These are phyloP conservation scores for Camellia lanceoleosa DNA, from an alignment of 148 eudicot species.

Conservation along the genomic window DNA sequence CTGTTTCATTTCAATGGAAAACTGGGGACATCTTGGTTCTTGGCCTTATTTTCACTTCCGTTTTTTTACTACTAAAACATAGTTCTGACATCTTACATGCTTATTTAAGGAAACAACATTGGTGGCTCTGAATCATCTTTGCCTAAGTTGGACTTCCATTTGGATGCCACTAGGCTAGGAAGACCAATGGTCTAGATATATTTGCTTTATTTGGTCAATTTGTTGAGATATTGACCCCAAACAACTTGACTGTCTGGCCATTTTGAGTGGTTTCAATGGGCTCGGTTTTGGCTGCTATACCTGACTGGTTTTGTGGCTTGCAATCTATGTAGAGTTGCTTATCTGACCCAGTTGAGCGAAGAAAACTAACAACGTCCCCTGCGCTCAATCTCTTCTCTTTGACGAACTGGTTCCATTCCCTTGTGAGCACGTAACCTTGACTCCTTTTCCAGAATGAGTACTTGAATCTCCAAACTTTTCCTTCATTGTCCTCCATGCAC, in stretches of 20 bases:
- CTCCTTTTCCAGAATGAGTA: slow-evolving; percentile 35
- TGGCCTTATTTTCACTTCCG: neutral
- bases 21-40: neutral
- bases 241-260: slow-evolving; percentile 19
- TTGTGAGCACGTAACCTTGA: slow-evolving; percentile 33
- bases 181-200: neutral
- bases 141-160: neutral
- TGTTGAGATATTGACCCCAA: slow-evolving; percentile 25
- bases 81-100: neutral
- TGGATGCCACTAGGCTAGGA: neutral
- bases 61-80: neutral
- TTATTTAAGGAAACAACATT: neutral
- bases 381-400: slow-evolving; percentile 26
- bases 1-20: slow-evolving; percentile 2
- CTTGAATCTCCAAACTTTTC: slow-evolving; percentile 32
- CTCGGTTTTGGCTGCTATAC: neutral
- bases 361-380: slow-evolving; percentile 28
- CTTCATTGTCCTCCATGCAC: slow-evolving; percentile 32
- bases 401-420: slow-evolving; percentile 35
- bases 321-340: slow-evolving; percentile 29
- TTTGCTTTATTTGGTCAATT: neutral
- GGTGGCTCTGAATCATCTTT: neutral
- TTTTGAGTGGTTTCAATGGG: neutral
- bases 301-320: slow-evolving; percentile 5
- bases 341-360: slow-evolving; percentile 15